Evolutionary conservation across 495 filamentous ascomycete species (phyloP).

Genomic region (Xylaria grammica): DNA sequence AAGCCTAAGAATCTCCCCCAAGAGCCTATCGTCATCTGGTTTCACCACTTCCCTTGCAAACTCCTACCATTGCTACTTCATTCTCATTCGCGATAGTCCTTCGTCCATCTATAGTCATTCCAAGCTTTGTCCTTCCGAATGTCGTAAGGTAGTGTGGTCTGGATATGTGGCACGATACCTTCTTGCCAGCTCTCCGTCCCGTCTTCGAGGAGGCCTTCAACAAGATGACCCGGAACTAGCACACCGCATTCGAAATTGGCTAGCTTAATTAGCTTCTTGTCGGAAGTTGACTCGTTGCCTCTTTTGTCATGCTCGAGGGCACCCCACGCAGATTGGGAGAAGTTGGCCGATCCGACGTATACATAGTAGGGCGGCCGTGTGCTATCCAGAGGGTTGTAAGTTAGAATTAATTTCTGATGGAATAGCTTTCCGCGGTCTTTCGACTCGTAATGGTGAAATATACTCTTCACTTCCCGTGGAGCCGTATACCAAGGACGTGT

Average conservation of each 20-base stretch:
- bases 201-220: slow-evolving; percentile 22
- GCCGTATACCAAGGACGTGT: slow-evolving; percentile 26
- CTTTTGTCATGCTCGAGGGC: slow-evolving; percentile 26
- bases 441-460: slow-evolving; percentile 32
- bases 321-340: slow-evolving; percentile 32
- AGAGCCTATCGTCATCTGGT: neutral
- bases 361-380: slow-evolving; percentile 22
- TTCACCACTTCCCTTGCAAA: neutral
- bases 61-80: neutral
- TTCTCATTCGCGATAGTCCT: slow-evolving; percentile 3
- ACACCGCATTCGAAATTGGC: slow-evolving; percentile 32
- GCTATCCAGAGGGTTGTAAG: slow-evolving; percentile 23
- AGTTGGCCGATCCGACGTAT: slow-evolving; percentile 30
- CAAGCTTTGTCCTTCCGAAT: slow-evolving; percentile 27
- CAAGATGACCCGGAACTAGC: slow-evolving; percentile 25
- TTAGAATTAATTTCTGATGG: slow-evolving; percentile 30
- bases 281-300: slow-evolving; percentile 21
- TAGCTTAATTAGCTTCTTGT: slow-evolving; percentile 25
- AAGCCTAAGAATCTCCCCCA: neutral
- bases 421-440: slow-evolving; percentile 29
- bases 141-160: slow-evolving; percentile 16
- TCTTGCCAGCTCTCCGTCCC: slow-evolving; percentile 27
- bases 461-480: slow-evolving; percentile 23
- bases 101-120: slow-evolving; percentile 24
- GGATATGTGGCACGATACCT: slow-evolving; percentile 28